Evolutionary conservation across 2,329 filamentous ascomycete genomes (phyloP).

Genomic region (Claviceps cyperi): DNA sequence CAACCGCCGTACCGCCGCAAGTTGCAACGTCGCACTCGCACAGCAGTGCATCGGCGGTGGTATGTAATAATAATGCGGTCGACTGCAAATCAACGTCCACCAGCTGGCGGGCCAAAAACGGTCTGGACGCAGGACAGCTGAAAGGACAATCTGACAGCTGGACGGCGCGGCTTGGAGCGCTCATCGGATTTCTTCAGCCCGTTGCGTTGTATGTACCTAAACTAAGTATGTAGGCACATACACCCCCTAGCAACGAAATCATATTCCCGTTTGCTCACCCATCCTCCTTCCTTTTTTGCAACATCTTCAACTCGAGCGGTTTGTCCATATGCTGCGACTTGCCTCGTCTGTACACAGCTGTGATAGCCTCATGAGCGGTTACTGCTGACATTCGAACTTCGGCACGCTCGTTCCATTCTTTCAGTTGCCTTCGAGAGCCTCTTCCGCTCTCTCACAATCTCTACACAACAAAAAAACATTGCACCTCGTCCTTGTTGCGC

Average conservation of each 20-base stretch:
- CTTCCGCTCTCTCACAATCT: background rate
- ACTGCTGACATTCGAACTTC: constrained; percentile 4
- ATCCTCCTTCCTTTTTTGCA: background rate
- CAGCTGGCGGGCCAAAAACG: background rate
- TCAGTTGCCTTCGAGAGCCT: constrained; percentile 1
- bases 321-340: background rate
- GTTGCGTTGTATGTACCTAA: too few species aligned
- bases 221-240: background rate
- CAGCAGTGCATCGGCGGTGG: background rate
- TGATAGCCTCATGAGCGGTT: constrained; percentile 4
- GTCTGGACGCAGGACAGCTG: background rate
- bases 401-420: constrained; percentile 8
- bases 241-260: background rate
- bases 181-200: too few species aligned
- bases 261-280: background rate
- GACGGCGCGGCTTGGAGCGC: background rate
- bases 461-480: background rate
- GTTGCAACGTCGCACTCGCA: background rate
- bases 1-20: background rate
- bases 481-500: background rate
- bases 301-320: background rate
- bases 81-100: background rate
- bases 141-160: background rate
- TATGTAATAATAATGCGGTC: background rate
- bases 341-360: background rate